Percentiles rank a stretch among this genome's conserved stretches.
These are phyloP conservation scores for Hibiscus syriacus DNA, from an alignment of 345 rosid species.

Conservation along the genomic window DNA sequence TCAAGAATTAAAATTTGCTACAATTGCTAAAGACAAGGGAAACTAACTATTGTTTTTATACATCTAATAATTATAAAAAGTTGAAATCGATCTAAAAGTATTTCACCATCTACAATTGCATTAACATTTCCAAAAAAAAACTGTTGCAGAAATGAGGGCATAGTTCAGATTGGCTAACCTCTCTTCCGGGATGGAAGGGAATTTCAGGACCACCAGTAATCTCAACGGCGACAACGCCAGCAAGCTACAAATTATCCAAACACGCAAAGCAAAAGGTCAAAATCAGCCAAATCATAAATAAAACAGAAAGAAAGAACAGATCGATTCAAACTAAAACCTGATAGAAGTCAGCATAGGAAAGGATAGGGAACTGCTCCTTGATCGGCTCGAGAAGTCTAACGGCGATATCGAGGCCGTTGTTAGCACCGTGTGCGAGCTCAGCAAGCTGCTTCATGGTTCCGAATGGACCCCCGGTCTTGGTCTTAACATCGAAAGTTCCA, in stretches of 20 bases:
- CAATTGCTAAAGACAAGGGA: background rate
- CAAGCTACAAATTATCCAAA: background rate
- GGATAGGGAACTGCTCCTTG: slow-evolving; percentile 66
- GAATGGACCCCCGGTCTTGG: slow-evolving; percentile 87
- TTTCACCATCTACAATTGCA: background rate
- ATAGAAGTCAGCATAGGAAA: slow-evolving; percentile 69
- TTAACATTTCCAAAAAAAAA: background rate
- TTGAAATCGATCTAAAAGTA: background rate
- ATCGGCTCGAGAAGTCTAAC: slow-evolving; percentile 79
- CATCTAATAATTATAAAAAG: background rate
- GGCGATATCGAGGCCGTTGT: slow-evolving; percentile 80
- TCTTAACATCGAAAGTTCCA: slow-evolving; percentile 74
- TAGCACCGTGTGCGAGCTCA: slow-evolving; percentile 77
- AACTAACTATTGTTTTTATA: background rate
- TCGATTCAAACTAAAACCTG: slow-evolving; percentile 33
- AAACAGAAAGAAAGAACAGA: background rate
- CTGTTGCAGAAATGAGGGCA: background rate
- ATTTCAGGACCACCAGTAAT: background rate
- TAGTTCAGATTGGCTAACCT: background rate
- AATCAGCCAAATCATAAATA: background rate
- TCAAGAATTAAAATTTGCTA: background rate
- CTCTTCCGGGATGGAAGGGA: slow-evolving; percentile 1
- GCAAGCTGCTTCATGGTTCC: slow-evolving; percentile 69
- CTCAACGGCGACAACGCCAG: background rate
- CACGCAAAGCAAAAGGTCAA: background rate